A percentile compares a stretch with the other conserved stretches of the same genome.
These are phyloP conservation scores for Glomus cerebriforme DNA, from an alignment of 192 early-diverging fungal species.

Conservation along the genomic window DNA sequence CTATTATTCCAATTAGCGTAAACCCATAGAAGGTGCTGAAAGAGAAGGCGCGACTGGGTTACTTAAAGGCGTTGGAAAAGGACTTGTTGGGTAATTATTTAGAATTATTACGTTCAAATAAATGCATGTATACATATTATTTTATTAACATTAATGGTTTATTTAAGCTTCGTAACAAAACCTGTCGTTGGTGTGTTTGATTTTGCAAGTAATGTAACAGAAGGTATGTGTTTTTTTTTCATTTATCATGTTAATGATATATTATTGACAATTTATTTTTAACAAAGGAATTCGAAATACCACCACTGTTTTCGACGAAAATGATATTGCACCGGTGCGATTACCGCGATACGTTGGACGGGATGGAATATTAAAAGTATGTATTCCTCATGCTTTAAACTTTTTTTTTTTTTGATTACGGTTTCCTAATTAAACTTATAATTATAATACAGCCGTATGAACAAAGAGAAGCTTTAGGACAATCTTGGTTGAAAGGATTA, in stretches of 20 bases:
- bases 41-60: constrained; percentile 92
- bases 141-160: not conserved
- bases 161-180: constrained; percentile 80
- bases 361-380: constrained; percentile 79
- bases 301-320: constrained; percentile 83
- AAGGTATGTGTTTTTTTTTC: constrained; percentile 50
- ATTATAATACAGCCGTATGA: constrained; percentile 56
- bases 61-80: constrained; percentile 93
- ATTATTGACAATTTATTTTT: not conserved
- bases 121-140: not conserved
- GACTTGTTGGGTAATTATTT: constrained; percentile 76
- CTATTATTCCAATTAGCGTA: not conserved
- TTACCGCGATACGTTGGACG: constrained; percentile 83
- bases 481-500: constrained; percentile 81
- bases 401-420: constrained; percentile 10
- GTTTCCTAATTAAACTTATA: not conserved
- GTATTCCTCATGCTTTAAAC: not conserved
- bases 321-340: constrained; percentile 81
- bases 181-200: constrained; percentile 96
- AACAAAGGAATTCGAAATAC: constrained; percentile 84
- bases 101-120: not conserved
- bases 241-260: not conserved
- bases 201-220: constrained; percentile 89
- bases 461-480: constrained; percentile 79
- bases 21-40: constrained; percentile 84